Base-by-base conservation (phyloP, 164 flowering plant species). In the Stephania cephalantha region DNA sequence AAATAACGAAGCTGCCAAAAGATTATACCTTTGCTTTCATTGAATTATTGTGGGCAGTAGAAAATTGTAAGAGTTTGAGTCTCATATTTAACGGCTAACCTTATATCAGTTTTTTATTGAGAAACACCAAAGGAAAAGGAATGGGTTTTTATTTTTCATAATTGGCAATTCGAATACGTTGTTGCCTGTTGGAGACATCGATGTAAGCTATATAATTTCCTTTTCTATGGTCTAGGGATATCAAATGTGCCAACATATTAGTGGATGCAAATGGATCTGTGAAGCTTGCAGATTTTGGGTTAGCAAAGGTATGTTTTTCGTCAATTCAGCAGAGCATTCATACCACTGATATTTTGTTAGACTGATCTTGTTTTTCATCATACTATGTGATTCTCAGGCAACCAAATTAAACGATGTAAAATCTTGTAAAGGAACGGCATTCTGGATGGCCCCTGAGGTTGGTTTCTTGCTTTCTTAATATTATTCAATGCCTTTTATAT, bases 381-480 rank as follows among this genome's bases (percentile, higher is more conserved):
- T 15, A 75, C 12, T 52, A 48, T 71, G 69, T 35, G 42, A 35
- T 69, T 69, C 46, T 67, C 89, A 93, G 99, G 91, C 94, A 42
- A 86, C 90, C 45, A 89, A 85, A 86, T 79, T 94, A 69, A 94
- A 89, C 79, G 94, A 88, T 78, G 87, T 91, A 65, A 88, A 91
- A 76, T 96, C 99, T 79, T 89, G 92, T 85, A 90, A 90, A 82
- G 99, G 99, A 20, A 96, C 97, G 82, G 82, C 97, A 61, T 90
- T 84, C 82, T 96, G 98, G 99, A 94, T 96, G 99, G 99, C 97
- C n/a, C 98, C 98, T 69, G 99, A 96, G 97, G 98, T 95, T 83
- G 76, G 88, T 22, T 35, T 68, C 68, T 77, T 75, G 35, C 46
- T 69, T 73, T 70, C 25, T 68, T 12, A 30, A 17, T 66, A 22